Evolutionary conservation across 139 green algal species (phyloP), one percentile per base, ranked within the genome.

Genomic region (Micromonas commoda): DNA sequence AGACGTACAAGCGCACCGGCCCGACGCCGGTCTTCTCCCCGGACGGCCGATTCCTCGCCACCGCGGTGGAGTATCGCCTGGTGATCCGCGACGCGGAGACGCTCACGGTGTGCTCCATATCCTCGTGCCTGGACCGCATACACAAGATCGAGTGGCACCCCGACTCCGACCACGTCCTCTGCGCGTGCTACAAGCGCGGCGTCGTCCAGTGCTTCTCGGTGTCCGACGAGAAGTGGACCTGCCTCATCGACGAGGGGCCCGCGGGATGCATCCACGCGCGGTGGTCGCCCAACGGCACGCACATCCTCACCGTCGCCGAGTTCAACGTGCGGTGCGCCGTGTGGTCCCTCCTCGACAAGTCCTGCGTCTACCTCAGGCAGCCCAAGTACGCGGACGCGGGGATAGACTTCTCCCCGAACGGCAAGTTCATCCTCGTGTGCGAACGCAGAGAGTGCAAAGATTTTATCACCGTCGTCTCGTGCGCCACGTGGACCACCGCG

Each of bases 191-290:
- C 28, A 81, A 77, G 0, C 77, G 89, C 0, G 80, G 83, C 9
- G 86, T 91, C 3, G 82, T 96, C 19, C 92, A 96, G 85, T 85
- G 90, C 35, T 0, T 92, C 86, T 90, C 83, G 26, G 79, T 89
- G 0, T 66, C 85, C 5, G 85, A 93, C 32, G 77, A 87, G 0
- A 87, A 96, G 2, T 97, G 91, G 90, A 89, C 78, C 2, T 97
- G 92, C 85, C 92, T 89, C 70, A 93, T 97, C 38, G 89, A 95
- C 37, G 91, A 96, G 80, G 90, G 88, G 0, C 85, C 90, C 0
- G 91, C 91, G 37, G 78, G 85, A 21, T 52, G 88, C 2, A 34
- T 64, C 26, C 60, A 77, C 52, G 88, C 85, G 0, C 80, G 67
- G 0, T 61, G 89, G 89, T 67, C 67, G 3, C 87, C 87, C 1